Percentiles rank a stretch among this genome's conserved stretches.
phyloP scores from a whole-genome alignment of 2,329 filamentous ascomycete genomes.

The Aspergillus persii region DNA sequence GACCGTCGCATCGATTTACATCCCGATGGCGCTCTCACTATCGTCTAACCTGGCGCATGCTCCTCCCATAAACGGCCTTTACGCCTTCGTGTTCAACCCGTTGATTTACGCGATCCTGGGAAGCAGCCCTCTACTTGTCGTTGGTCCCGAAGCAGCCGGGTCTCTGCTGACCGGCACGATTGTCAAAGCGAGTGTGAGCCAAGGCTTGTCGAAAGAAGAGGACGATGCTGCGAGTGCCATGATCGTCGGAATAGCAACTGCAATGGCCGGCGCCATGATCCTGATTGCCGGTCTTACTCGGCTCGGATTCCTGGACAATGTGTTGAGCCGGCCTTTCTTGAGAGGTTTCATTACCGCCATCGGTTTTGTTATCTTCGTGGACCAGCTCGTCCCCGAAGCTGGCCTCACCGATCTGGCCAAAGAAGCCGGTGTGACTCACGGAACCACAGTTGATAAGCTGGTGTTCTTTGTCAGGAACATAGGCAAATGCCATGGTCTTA shows the following conservation, averaged over 20 bases:
- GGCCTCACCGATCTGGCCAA: constrained; percentile 69
- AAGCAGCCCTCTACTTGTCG: constrained; percentile 87
- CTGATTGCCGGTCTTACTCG: constrained; percentile 81
- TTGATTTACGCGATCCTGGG: constrained; percentile 88
- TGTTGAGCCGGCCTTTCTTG: constrained; percentile 87
- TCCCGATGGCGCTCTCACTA: constrained; percentile 93
- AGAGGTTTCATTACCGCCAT: constrained; percentile 97
- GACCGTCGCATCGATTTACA: constrained; percentile 98
- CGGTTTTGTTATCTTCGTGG: constrained; percentile 91
- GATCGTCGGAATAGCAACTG: constrained; percentile 83
- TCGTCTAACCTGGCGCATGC: constrained; percentile 90
- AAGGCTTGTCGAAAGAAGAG: constrained; percentile 62
- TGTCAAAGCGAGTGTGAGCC: constrained; percentile 72
- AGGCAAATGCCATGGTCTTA: constrained; percentile 67
- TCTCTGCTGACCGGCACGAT: constrained; percentile 87
- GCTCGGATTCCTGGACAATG: constrained; percentile 89
- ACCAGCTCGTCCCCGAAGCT: constrained; percentile 88
- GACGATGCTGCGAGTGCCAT: constrained; percentile 72
- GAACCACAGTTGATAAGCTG: constrained; percentile 82
- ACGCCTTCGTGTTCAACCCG: constrained; percentile 90
- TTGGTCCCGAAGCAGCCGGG: constrained; percentile 91
- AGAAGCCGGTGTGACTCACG: constrained; percentile 65
- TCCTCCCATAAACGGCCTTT: constrained; percentile 89
- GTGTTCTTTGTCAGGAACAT: constrained; percentile 71
- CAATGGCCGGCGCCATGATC: constrained; percentile 83